Base-by-base conservation (phyloP, 495 filamentous ascomycete species). In the Daldinia grandis region DNA sequence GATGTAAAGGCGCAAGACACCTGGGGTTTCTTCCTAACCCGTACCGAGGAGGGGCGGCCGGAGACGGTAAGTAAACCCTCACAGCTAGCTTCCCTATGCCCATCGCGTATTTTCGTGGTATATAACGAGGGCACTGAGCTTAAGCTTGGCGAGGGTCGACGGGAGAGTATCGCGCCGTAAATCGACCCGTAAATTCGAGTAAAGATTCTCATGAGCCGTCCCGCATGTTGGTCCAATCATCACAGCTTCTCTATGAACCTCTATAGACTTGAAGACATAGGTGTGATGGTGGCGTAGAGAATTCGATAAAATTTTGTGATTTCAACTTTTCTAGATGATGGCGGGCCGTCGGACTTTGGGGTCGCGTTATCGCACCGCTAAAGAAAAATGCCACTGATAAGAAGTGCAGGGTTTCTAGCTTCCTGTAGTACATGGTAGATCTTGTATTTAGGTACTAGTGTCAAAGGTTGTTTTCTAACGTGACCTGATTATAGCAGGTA, bases 201-300 rank as follows among this genome's bases (percentile, higher is more conserved):
- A 66, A 80, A 75, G 78, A 82, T 77, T 83, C 80, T 84, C 83
- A 85, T 85, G 83, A 78, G 83, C 76, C 80, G 78, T 79, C 75
- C 79, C 76, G 76, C 83, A 85, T 85, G 76, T 70, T 83, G 76
- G 66, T 72, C 69, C 50, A 72, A 68, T 74, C 76, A 82, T 78
- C 78, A 79, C 75, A 79, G 69, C 78, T 76, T 78, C 73, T 73
- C 61, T 76, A 73, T 38, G 42, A 19, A 47, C 17, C 42, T 35
- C 42, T 47, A 47, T 24, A 54, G 54, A 59, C 15, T 71, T 63
- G 68, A 69, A 44, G 66, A 42, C 68, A 72, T 68, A 12, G 25
- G 44, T 50, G 38, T 67, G 47, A 25, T 24, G 62, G 28, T 58
- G 28, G 17, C 38, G 67, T 67, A 21, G 37, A 25, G 37, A 58